A percentile compares a stretch with the other conserved stretches of the same genome.
phyloP scores from a whole-genome alignment of 495 filamentous ascomycete genomes.

The Immersiella caudata region DNA sequence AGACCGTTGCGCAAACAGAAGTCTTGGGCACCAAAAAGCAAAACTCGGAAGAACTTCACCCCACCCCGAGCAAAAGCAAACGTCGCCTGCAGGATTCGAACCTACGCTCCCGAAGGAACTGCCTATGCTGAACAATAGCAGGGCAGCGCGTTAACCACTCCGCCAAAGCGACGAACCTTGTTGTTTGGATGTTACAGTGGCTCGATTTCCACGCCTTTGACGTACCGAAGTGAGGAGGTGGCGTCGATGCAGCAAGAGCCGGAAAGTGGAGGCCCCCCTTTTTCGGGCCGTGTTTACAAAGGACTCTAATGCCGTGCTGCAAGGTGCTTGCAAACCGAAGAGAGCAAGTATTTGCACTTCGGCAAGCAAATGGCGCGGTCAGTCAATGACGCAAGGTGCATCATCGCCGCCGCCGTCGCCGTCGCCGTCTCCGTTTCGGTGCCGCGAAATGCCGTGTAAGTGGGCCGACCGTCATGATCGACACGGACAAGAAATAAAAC shows the following conservation, averaged over 20 bases:
- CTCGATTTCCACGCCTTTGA: background rate
- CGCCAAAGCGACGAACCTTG: constrained; percentile 7
- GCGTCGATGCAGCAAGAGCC: too few species aligned
- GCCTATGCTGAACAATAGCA: constrained; percentile 1
- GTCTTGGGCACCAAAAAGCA: background rate
- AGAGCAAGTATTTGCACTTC: too few species aligned
- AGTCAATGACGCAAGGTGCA: background rate
- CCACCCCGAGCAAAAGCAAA: background rate
- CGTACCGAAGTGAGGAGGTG: background rate
- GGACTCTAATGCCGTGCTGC: background rate
- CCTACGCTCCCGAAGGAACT: constrained; percentile 14
- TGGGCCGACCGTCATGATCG: background rate
- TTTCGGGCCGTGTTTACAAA: too few species aligned
- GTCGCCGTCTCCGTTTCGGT: background rate
- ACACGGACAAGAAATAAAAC: background rate
- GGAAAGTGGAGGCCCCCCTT: too few species aligned
- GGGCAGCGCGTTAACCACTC: constrained; percentile 17
- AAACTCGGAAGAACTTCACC: too few species aligned
- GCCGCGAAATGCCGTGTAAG: too few species aligned
- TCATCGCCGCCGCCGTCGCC: background rate
- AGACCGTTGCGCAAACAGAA: too few species aligned
- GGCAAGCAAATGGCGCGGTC: too few species aligned
- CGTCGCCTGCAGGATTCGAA: constrained; percentile 16
- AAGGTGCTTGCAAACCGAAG: too few species aligned
- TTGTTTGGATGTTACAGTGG: background rate